phyloP scores from a whole-genome alignment of 2,329 filamentous ascomycete species.

The Monosporascus sp. region DNA sequence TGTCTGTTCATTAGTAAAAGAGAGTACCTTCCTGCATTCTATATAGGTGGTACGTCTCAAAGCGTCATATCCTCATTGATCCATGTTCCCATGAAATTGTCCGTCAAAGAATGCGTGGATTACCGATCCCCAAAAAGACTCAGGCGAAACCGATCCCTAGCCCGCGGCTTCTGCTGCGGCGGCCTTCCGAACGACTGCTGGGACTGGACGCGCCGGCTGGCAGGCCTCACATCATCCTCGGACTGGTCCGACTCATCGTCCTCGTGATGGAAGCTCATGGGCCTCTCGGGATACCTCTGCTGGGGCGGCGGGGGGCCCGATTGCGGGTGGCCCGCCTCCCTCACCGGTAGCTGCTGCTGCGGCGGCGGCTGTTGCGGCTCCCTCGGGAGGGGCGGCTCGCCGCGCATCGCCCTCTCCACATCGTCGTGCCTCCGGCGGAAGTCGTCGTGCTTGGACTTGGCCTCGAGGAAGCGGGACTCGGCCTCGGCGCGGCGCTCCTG shows the following conservation, averaged over 20 bases:
- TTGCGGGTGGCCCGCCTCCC: conserved; percentile 8
- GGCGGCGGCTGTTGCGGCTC: conserved; percentile 8
- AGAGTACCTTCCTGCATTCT: too few species aligned
- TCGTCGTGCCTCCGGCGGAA: conserved; percentile 36
- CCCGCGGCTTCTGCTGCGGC: conserved; percentile 23
- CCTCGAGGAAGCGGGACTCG: conserved; percentile 36
- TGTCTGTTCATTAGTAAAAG: too few species aligned
- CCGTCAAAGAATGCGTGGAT: neutral
- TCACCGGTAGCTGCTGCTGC: conserved; percentile 5
- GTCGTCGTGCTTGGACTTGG: conserved; percentile 39
- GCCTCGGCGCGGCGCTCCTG: conserved; percentile 36
- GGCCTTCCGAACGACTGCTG: conserved; percentile 26
- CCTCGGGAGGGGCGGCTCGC: conserved; percentile 25
- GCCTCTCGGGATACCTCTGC: conserved; percentile 10
- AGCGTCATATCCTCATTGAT: too few species aligned
- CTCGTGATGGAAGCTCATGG: conserved; percentile 16
- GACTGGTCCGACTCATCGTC: conserved; percentile 20
- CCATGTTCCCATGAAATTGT: neutral
- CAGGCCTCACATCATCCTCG: conserved; percentile 15
- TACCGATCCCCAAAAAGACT: conserved; percentile 21
- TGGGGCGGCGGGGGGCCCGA: conserved; percentile 13
- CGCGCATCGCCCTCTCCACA: conserved; percentile 36
- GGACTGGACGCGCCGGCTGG: conserved; percentile 22
- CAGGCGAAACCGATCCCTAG: conserved; percentile 25
- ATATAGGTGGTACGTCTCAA: too few species aligned